Conservation (phyloP, 2,329 filamentous ascomycete species). For the Fusarium drepaniforme region DNA sequence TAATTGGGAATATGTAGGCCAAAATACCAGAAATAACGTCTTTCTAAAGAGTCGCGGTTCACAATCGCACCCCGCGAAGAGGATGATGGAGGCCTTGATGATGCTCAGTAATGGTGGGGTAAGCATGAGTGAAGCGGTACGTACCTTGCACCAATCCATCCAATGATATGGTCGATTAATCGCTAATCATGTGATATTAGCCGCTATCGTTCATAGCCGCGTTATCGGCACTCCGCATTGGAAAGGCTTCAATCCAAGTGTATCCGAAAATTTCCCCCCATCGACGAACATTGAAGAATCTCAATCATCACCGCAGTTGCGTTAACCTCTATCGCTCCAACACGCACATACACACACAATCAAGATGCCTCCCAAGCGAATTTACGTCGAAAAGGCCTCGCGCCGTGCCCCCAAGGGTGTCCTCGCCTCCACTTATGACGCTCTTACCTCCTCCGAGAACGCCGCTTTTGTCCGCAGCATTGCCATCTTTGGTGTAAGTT, state of each 20-base stretch:
- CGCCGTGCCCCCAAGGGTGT: slow-evolving; percentile 62
- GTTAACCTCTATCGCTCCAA: not conserved
- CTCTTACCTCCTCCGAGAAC: slow-evolving; percentile 76
- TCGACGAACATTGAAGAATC: slow-evolving; percentile 19
- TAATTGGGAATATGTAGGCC: not conserved
- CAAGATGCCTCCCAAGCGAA: slow-evolving; percentile 74
- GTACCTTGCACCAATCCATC: not conserved
- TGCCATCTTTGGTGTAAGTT: slow-evolving; percentile 75
- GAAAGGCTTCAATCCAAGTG: slow-evolving; percentile 34
- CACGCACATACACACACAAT: not conserved
- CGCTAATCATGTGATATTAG: slow-evolving; percentile 44
- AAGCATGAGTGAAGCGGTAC: slow-evolving; percentile 3
- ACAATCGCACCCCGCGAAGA: slow-evolving; percentile 4
- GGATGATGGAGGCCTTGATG: slow-evolving; percentile 23
- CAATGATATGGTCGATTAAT: not conserved
- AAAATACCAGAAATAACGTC: not conserved
- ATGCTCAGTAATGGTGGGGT: slow-evolving; percentile 36
- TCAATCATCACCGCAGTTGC: slow-evolving; percentile 5
- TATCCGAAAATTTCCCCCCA: slow-evolving; percentile 41
- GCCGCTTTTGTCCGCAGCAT: slow-evolving; percentile 76
- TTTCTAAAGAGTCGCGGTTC: not conserved
- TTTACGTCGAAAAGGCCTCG: slow-evolving; percentile 62
- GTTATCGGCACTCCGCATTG: not conserved
- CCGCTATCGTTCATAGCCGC: slow-evolving; percentile 30
- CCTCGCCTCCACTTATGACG: slow-evolving; percentile 69